These are phyloP conservation scores for Dipteronia sinensis DNA, from an alignment of 345 rosid species.

Conservation along the genomic window DNA sequence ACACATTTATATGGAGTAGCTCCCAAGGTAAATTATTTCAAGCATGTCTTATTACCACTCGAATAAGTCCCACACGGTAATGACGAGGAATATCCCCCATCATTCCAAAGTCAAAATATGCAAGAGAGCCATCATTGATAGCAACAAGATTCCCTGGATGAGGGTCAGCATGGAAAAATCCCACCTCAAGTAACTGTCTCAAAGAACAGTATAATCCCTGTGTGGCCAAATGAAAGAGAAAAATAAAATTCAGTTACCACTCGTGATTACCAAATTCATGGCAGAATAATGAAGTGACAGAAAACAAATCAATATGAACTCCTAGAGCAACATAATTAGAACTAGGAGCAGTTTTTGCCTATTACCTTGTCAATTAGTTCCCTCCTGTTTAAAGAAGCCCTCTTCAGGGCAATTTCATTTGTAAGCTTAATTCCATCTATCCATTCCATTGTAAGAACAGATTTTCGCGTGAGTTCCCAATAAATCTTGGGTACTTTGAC, in stretches of 20 bases:
- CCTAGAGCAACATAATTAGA: not conserved
- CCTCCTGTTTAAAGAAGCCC: constrained; percentile 66
- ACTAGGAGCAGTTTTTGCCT: not conserved
- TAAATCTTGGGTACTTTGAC: constrained; percentile 90
- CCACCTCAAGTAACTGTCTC: constrained; percentile 93
- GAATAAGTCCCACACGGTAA: constrained; percentile 94
- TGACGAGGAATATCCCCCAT: constrained; percentile 98
- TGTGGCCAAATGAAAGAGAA: constrained; percentile 21
- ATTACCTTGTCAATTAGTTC: constrained; percentile 85
- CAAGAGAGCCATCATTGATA: constrained; percentile 64
- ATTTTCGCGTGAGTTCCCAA: constrained; percentile 76
- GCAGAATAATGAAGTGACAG: not conserved
- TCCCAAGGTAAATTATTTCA: not conserved
- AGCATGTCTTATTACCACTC: constrained; percentile 66
- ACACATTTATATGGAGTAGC: constrained; percentile 1
- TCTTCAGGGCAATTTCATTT: constrained; percentile 56
- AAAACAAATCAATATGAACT: constrained; percentile 2
- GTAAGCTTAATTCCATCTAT: constrained; percentile 94
- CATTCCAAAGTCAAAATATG: constrained; percentile 97
- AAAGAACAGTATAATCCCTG: constrained; percentile 92
- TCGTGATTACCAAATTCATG: not conserved
- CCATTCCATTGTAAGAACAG: constrained; percentile 99
- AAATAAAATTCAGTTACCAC: not conserved
- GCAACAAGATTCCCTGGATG: constrained; percentile 99
- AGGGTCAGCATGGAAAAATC: constrained; percentile 98